phyloP scores from a whole-genome alignment of 78 protist species.

The Reticulomyxa filosa region DNA sequence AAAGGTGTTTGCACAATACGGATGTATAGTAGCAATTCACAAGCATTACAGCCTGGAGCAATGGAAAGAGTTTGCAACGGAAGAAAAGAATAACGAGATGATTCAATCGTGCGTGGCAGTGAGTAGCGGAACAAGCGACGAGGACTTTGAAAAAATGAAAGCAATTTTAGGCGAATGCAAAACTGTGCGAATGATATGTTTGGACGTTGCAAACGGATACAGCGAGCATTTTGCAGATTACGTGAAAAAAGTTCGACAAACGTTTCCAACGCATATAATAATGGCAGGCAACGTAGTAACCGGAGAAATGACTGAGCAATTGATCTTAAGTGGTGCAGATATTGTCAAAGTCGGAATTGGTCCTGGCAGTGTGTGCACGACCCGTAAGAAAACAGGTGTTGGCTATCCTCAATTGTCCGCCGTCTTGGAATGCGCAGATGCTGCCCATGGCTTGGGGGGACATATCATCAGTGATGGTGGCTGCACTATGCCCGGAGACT shows the following conservation, averaged over 20 bases:
- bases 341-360: constrained; percentile 43
- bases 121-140: not conserved
- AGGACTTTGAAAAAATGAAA: constrained; percentile 2
- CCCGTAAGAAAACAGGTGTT: constrained; percentile 35
- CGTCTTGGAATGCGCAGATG: constrained; percentile 38
- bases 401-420: constrained; percentile 44
- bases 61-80: constrained; percentile 17
- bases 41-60: constrained; percentile 23
- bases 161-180: not conserved
- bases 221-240: constrained; percentile 20
- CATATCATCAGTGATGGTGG: constrained; percentile 31
- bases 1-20: not conserved
- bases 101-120: no score
- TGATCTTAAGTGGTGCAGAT: constrained; percentile 36
- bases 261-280: constrained; percentile 21
- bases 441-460: constrained; percentile 39
- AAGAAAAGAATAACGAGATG: not conserved
- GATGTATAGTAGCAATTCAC: constrained; percentile 17
- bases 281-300: constrained; percentile 51
- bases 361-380: constrained; percentile 39
- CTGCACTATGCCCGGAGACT: constrained; percentile 34
- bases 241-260: constrained; percentile 16
- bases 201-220: constrained; percentile 41
- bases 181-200: not conserved
- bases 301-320: constrained; percentile 27